A percentile compares a stretch with the other conserved stretches of the same genome.
Conservation (phyloP, 208 protist genomes). For the Trypanosoma melophagium region DNA sequence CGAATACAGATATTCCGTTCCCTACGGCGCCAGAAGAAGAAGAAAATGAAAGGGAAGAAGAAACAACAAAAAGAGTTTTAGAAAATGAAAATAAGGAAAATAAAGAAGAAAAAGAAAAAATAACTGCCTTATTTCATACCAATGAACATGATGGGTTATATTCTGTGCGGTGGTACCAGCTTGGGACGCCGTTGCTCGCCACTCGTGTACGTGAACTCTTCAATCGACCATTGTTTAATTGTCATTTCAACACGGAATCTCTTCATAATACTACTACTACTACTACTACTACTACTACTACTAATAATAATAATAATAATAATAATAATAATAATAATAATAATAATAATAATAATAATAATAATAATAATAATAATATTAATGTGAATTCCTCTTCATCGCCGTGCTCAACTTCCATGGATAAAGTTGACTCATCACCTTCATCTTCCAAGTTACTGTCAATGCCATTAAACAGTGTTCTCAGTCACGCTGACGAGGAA, state of each 20-base stretch:
- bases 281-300: too few relatives aligned
- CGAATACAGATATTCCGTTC: too few relatives aligned
- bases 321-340: too few relatives aligned
- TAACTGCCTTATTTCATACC: not conserved
- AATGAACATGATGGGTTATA: not conserved
- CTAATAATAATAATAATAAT: too few relatives aligned
- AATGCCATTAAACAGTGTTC: not conserved
- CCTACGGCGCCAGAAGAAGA: not conserved
- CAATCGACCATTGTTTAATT: conserved; percentile 1
- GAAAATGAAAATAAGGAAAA: too few relatives aligned
- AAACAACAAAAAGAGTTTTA: not conserved
- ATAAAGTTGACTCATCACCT: not conserved
- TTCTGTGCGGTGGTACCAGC: conserved; percentile 7
- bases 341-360: too few relatives aligned
- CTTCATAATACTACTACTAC: not conserved
- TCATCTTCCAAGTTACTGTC: not conserved
- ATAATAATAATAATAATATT: too few relatives aligned
- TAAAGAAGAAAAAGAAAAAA: too few relatives aligned
- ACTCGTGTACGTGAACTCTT: conserved; percentile 23
- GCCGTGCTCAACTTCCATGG: too few relatives aligned
- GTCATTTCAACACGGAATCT: not conserved
- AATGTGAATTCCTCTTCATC: not conserved
- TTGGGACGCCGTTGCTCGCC: conserved; percentile 16
- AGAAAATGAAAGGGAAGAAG: not conserved
- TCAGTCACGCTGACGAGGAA: conserved; percentile 38